Base-by-base conservation (phyloP, 2,329 filamentous ascomycete species). In the Microcyclosporella mali region DNA sequence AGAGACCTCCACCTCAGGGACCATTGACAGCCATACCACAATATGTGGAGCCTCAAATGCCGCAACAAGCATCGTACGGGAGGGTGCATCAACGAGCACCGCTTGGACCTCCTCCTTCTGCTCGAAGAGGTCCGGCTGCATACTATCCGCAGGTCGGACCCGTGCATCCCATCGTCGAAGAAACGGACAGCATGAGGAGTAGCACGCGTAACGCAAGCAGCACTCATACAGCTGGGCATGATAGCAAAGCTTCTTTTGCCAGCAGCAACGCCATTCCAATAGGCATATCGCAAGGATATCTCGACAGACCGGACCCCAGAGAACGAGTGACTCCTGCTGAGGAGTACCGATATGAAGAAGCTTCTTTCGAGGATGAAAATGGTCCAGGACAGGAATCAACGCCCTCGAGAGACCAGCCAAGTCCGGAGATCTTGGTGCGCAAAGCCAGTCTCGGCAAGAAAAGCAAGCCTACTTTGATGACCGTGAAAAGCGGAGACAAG, bases 221-320 rank as follows among this genome's bases (percentile, higher is more conserved):
- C 40, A 49, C 51, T 3, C 53, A 55, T n/a, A 51, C 50, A 8
- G 51, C 42, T 9, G 51, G 46, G 25, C 55, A 52, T 41, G 50
- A 53, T 18, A 59, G 56, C 45, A 57, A 55, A 33, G 65, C 62
- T 10, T 72, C 70, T 1, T 72, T 66, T 43, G 69, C 70, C 14
- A 73, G 70, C 17, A 73, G 70, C 49, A 72, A 68, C 46, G 70
- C 69, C 0, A 71, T 73, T 30, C 70, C 71, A 0, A 63, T 64
- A 18, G 59, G 66, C 31, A 57, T 58, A 3, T 60, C 66, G 4
- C 65, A 65, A 27, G 69, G 61, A 42, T 70, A 71, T 46, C 51
- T 63, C 3, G 63, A 68, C 34, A 29, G 45, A 32, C 33, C 43
- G 31, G 41, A 41, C 28, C 41, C 34, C 31, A 21, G 39, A 12